Evolutionary conservation across 2,329 filamentous ascomycete genomes (phyloP), one percentile per base, ranked within the genome.

Genomic region (Arachnomyces sp.): DNA sequence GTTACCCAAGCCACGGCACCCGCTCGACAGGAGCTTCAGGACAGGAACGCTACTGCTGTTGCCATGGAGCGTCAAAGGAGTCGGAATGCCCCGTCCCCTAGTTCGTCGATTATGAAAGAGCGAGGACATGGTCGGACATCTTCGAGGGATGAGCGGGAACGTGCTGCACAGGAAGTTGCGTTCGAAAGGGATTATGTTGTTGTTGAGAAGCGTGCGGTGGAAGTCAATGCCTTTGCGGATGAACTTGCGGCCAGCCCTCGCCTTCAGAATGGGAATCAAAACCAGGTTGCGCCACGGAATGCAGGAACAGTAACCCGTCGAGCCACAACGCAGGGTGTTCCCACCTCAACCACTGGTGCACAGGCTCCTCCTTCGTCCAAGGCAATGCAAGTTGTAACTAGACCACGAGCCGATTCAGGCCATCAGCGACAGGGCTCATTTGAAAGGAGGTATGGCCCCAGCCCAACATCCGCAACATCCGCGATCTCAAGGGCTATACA

Each of bases 181-280:
- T 84, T 94, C 52, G 89, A 94, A 58, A 79, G 90, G 49, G 92
- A 96, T 49, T 98, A 96, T 54, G 90, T 98, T 14, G 73, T 96
- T 17, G 86, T 98, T 9, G 92, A 98, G 66, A 94, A 95, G 68
- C 81, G 83, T 49, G 84, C 88, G 14, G 89, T 98, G 8, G 90
- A 96, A 61, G 90, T 98, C 37, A 96, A 98, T 60, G 92, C 92
- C 2, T 83, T 98, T 54, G 92, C 92, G 15, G 92, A 98, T 61
- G 90, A 96, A 63, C 71, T 98, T 57, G 89, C 87, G 33, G 84
- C 88, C 38, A 90, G 84, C 54, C 84, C 84, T 35, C 79, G 79
- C 36, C 65, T 80, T 15, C 73, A 76, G 49, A 64, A 64, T 33
- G 59, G 56, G 16, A 58, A 71, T 44, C 60, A 73, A 48, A 61